phyloP scores from a whole-genome alignment of 345 rosid species.

The rapeseed (Brassica napus) region Da-Ae NC_063442.1:3388001-3388500 shows the following conservation, averaged over 20 bases:
- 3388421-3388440: conserved; percentile 26
- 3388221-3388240: conserved; percentile 22
- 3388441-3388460: conserved; percentile 25
- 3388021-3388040: conserved; percentile 37
- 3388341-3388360: background rate
- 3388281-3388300: background rate
- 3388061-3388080: conserved; percentile 45
- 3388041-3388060: conserved; percentile 47
- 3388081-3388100: conserved; percentile 50
- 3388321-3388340: background rate
- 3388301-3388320: conserved; percentile 1
- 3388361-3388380: conserved; percentile 12
- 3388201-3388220: conserved; percentile 31
- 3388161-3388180: conserved; percentile 37
- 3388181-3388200: conserved; percentile 44
- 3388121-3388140: conserved; percentile 41
- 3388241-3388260: conserved; percentile 21
- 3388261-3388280: conserved; percentile 7
- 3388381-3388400: conserved; percentile 26
- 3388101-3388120: conserved; percentile 55
- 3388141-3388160: conserved; percentile 32
- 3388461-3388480: conserved; percentile 35
- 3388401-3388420: conserved; percentile 32
- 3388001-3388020: conserved; percentile 50
- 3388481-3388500: conserved; percentile 26